These are phyloP conservation scores for Mentha longifolia DNA, from an alignment of 257 asterid species.

Conservation along the genomic window DNA sequence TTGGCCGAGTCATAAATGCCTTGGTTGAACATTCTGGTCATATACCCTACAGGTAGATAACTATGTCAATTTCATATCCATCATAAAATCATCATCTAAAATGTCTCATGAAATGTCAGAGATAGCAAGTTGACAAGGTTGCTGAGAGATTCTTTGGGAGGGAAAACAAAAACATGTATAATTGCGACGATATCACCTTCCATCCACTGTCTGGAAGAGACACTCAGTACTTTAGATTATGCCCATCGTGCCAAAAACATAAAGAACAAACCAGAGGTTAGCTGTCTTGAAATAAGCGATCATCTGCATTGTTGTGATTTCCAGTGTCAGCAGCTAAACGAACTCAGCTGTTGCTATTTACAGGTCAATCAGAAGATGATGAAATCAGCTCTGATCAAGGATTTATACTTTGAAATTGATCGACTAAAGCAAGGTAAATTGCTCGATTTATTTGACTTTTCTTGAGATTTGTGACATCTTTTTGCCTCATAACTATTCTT, in stretches of 20 bases:
- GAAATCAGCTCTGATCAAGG: slow-evolving; percentile 72
- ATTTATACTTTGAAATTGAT: slow-evolving; percentile 77
- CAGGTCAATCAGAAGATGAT: slow-evolving; percentile 91
- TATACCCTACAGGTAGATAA: slow-evolving; percentile 77
- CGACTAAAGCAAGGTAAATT: slow-evolving; percentile 87
- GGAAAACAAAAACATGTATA: slow-evolving; percentile 95
- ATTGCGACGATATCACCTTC: slow-evolving; percentile 98
- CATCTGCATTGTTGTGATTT: slow-evolving; percentile 25
- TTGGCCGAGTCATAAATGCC: slow-evolving; percentile 94
- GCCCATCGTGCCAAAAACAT: slow-evolving; percentile 98
- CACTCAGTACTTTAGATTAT: slow-evolving; percentile 92
- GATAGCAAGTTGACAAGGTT: slow-evolving; percentile 92
- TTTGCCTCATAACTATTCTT: slow-evolving; percentile 22
- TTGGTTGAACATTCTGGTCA: slow-evolving; percentile 97
- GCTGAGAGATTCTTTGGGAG: slow-evolving; percentile 95
- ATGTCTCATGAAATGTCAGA: slow-evolving; percentile 46
- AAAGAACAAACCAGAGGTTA: slow-evolving; percentile 97
- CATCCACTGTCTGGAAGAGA: slow-evolving; percentile 83
- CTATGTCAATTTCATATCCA: slow-evolving; percentile 17
- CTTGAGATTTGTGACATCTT: not conserved
- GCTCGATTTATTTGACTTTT: slow-evolving; percentile 1
- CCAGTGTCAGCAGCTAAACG: not conserved
- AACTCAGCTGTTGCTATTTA: slow-evolving; percentile 20
- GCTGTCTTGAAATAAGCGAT: slow-evolving; percentile 30
- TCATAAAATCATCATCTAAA: slow-evolving; percentile 9